phyloP scores from a whole-genome alignment of 345 rosid genomes.

The Citrus australasica region DNA sequence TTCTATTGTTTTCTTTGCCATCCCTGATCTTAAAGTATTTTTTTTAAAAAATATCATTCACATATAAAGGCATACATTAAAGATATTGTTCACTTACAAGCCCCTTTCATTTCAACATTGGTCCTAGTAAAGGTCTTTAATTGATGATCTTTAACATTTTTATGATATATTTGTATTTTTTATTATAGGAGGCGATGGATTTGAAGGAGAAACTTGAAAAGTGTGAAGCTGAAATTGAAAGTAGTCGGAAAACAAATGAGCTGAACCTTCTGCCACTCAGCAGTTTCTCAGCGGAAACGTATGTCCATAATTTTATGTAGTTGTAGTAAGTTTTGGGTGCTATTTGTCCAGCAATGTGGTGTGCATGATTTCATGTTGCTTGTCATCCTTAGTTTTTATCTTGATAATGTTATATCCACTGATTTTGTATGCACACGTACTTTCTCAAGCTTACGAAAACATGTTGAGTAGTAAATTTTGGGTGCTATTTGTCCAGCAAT shows the following conservation, averaged over 20 bases:
- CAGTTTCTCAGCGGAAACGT: slow-evolving; percentile 59
- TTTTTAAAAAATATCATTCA: no score
- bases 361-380: neutral
- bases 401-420: neutral
- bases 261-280: slow-evolving; percentile 63
- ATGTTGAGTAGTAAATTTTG: neutral
- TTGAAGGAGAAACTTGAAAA: slow-evolving; percentile 64
- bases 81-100: no score
- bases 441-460: neutral
- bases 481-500: neutral
- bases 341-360: neutral
- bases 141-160: neutral
- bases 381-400: neutral
- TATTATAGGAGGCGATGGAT: slow-evolving; percentile 58
- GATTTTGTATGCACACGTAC: neutral
- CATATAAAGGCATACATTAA: no score
- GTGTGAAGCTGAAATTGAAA: slow-evolving; percentile 81
- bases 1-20: neutral
- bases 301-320: slow-evolving; percentile 10
- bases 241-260: slow-evolving; percentile 65
- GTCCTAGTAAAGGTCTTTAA: neutral
- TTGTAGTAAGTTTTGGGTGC: neutral
- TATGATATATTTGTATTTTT: slow-evolving; percentile 9
- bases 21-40: neutral
- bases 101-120: no score